Percentiles rank a stretch among this genome's conserved stretches.
Evolutionary conservation across 192 early-diverging fungal genomes (phyloP).

Genomic region (Podila epicladia): DNA sequence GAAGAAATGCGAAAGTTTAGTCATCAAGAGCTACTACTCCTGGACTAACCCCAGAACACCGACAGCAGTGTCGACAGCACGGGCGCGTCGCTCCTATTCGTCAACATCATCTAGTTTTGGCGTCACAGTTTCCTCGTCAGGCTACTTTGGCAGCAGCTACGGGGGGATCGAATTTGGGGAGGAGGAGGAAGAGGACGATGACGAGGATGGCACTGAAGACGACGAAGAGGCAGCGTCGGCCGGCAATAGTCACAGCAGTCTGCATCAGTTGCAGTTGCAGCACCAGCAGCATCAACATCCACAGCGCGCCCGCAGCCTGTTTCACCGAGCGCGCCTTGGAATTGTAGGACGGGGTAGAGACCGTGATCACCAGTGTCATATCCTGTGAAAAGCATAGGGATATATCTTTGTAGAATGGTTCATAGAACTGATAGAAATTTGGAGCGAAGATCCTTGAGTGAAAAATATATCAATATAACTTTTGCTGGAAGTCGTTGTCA

Average conservation of each 20-base stretch:
- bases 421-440: too few species aligned
- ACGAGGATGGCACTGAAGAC: constrained; percentile 17
- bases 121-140: neutral
- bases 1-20: constrained; percentile 42
- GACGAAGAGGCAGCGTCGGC: constrained; percentile 7
- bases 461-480: too few species aligned
- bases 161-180: neutral
- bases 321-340: constrained; percentile 28
- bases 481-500: too few species aligned
- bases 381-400: neutral
- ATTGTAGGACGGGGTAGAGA: constrained; percentile 5
- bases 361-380: neutral
- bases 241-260: constrained; percentile 6
- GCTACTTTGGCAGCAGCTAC: neutral
- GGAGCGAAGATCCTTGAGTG: too few species aligned
- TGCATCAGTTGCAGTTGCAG: constrained; percentile 42
- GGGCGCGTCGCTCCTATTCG: neutral
- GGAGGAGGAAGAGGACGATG: constrained; percentile 3
- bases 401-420: too few species aligned
- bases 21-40: constrained; percentile 61
- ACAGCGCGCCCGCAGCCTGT: constrained; percentile 6
- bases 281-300: constrained; percentile 37
- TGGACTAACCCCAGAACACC: constrained; percentile 40
- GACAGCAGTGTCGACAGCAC: neutral
- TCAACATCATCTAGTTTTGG: constrained; percentile 13